Base-by-base conservation (phyloP, 306 rosid species). In the Acmispon strigosus region DNA sequence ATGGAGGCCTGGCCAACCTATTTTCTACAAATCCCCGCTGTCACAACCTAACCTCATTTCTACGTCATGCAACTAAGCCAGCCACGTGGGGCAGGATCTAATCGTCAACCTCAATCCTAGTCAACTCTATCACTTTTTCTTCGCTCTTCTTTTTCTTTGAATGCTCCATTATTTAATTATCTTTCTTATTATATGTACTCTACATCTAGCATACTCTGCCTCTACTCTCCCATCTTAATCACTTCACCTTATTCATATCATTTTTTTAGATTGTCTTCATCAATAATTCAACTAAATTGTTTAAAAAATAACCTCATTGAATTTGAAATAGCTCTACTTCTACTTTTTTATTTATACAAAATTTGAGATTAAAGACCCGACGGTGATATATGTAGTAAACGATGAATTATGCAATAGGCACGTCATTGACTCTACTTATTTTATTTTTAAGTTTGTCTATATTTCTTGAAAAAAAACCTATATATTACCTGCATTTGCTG, bases 51-150 rank as follows among this genome's bases (percentile, higher is more conserved):
- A 84, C 87, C 85, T 27, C 7, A 76, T 72, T 80, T 81, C 78
- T 18, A 75, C 86, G 75, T 82, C 96, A 76, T 73, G 74, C 79
- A 29, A 73, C 79, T 80, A 80, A 73, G 84, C 92, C 97, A 73
- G 84, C 92, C 97, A 94, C 95, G 91, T 83, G 95, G 89, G 85
- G 83, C 61, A 66, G 81, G 58, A 80, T 77, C 82, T 8, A 56
- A 27, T 76, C 81, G 92, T 92, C 96, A 81, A 84, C 78, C 9
- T 2, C 72, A 57, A 84, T 85, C 90, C 78, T 41, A 83, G 97
- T 89, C 96, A 87, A 89, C 87, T 65, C 36, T 75, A 66, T 45
- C 49, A 32, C 86, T 48, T 82, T 76, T 85, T 82, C 90, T 80
- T 43, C 80, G 3, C n/a, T 24, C 49, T 61, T 72, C 70, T 69